phyloP scores from a whole-genome alignment of 352 stramenopile species.

The Saprolegnia diclina region DNA sequence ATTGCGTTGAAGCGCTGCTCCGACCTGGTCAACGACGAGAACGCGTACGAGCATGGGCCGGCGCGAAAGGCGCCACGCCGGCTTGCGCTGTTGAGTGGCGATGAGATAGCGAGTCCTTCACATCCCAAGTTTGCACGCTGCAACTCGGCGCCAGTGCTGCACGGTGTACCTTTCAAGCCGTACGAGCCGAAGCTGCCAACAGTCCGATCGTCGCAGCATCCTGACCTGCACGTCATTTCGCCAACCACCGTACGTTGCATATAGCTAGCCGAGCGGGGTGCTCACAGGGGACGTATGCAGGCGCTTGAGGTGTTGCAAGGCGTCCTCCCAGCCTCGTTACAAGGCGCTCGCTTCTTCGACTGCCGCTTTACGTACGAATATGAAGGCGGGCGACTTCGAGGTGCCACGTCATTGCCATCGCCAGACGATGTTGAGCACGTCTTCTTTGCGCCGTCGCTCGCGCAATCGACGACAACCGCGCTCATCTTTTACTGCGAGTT shows the following conservation, averaged over 20 bases:
- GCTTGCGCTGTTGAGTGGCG: background rate
- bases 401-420: conserved; percentile 38
- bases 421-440: conserved; percentile 39
- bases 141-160: background rate
- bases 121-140: background rate
- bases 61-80: background rate
- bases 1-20: background rate
- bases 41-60: background rate
- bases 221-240: conserved; percentile 55
- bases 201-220: conserved; percentile 45
- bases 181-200: conserved; percentile 40
- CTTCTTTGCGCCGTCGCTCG: conserved; percentile 34
- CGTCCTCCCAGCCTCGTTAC: conserved; percentile 35
- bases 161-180: background rate
- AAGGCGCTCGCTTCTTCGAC: conserved; percentile 41
- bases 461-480: conserved; percentile 35
- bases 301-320: conserved; percentile 34
- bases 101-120: background rate
- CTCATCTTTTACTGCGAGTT: conserved; percentile 72
- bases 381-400: conserved; percentile 38
- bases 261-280: background rate
- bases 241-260: conserved; percentile 36
- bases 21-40: too few relatives aligned
- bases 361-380: conserved; percentile 59
- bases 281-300: background rate